These are phyloP conservation scores for Colletotrichum sp. DNA, from an alignment of 2,329 filamentous ascomycete species.

Conservation along the genomic window DNA sequence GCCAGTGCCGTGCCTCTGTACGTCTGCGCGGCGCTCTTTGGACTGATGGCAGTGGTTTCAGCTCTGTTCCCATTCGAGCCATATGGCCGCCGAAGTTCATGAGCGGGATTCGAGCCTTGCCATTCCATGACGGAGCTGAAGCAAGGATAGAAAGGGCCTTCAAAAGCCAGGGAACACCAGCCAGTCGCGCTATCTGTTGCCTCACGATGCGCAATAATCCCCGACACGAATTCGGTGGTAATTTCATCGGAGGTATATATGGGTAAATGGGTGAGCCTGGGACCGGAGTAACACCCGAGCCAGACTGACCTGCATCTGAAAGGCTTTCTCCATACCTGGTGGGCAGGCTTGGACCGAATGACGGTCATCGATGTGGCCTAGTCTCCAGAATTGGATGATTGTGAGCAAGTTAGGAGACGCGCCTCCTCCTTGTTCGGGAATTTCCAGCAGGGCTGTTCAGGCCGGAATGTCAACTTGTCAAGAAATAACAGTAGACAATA, in stretches of 20 bases:
- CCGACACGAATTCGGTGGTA: neutral
- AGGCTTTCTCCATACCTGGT: neutral
- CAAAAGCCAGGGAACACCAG: neutral
- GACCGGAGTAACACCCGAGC: neutral
- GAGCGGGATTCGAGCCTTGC: neutral
- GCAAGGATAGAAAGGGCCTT: neutral
- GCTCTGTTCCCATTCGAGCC: conserved; percentile 71
- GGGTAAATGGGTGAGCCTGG: neutral
- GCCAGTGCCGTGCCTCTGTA: conserved; percentile 69
- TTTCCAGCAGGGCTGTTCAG: neutral
- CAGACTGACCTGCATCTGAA: neutral
- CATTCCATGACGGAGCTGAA: neutral
- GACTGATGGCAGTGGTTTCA: conserved; percentile 63
- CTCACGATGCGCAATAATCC: neutral
- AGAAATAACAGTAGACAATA: neutral
- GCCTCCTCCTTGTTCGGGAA: neutral
- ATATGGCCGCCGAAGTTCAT: conserved; percentile 60
- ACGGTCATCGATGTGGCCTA: neutral
- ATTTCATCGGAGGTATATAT: neutral
- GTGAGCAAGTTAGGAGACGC: neutral
- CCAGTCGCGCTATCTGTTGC: neutral
- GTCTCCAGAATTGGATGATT: neutral
- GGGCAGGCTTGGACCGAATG: neutral
- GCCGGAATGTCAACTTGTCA: neutral
- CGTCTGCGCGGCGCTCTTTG: conserved; percentile 69